A percentile compares a stretch with the other conserved stretches of the same genome.
phyloP scores from a whole-genome alignment of 345 rosid genomes.

The Erucastrum elatum region DNA sequence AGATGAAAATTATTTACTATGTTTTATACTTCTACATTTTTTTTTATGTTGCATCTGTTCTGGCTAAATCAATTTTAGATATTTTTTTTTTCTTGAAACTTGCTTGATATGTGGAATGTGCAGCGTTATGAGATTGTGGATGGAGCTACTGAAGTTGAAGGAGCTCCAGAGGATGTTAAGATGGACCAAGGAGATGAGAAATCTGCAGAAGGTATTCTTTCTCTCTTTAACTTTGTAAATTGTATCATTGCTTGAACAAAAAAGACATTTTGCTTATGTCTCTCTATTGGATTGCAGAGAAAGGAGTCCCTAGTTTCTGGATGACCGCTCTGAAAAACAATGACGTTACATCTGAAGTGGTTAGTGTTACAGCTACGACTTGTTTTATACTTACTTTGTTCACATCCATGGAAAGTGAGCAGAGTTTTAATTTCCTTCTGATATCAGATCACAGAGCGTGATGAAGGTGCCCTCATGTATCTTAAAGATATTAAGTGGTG shows the following conservation, averaged over 20 bases:
- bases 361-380: conserved; percentile 11
- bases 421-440: neutral
- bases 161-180: conserved; percentile 47
- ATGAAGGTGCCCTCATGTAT: conserved; percentile 78
- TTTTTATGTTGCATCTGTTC: too few relatives aligned
- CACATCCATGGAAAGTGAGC: neutral
- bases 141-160: conserved; percentile 70
- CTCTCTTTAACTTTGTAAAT: neutral
- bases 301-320: conserved; percentile 98
- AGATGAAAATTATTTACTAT: too few relatives aligned
- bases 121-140: conserved; percentile 88
- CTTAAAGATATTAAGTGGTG: conserved; percentile 84
- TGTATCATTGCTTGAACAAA: neutral
- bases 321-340: conserved; percentile 86
- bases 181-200: conserved; percentile 61
- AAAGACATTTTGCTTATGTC: conserved; percentile 6
- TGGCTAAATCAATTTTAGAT: too few relatives aligned
- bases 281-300: conserved; percentile 51
- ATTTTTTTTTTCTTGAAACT: neutral
- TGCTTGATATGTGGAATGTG: conserved; percentile 23
- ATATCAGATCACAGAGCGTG: conserved; percentile 71
- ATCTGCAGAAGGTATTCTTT: conserved; percentile 53
- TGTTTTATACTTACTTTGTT: neutral
- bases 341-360: conserved; percentile 60
- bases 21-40: too few relatives aligned